These are phyloP conservation scores for Favolaschia claudopus DNA, from an alignment of 768 basidiomycete genomes.

Conservation along the genomic window DNA sequence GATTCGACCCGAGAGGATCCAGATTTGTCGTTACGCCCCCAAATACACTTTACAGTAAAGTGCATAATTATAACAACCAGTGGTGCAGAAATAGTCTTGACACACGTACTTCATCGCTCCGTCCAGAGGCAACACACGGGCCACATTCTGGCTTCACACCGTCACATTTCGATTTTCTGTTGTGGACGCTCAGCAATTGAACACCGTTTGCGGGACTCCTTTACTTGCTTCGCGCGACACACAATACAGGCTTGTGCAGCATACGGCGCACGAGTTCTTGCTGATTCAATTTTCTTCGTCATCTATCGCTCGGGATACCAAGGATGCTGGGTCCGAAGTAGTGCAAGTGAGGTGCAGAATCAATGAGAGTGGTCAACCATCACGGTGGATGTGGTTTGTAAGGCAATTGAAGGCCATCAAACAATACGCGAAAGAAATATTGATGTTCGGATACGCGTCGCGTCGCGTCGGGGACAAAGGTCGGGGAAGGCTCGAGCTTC, in stretches of 20 bases:
- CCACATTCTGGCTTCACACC: conserved; percentile 23
- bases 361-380: no score
- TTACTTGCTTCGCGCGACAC: conserved; percentile 6
- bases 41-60: conserved; percentile 10
- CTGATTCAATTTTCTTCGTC: neutral
- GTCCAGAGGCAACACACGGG: conserved; percentile 14
- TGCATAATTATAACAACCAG: neutral
- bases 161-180: conserved; percentile 28
- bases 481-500: no score
- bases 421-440: no score
- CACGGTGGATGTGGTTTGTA: no score
- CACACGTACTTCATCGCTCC: conserved; percentile 12
- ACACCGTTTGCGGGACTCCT: neutral
- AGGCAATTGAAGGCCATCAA: no score
- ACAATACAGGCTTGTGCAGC: conserved; percentile 2
- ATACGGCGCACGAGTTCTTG: neutral
- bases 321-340: no score
- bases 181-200: neutral
- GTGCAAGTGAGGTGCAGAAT: no score
- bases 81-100: no score
- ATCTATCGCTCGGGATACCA: no score
- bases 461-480: no score
- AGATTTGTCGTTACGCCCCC: conserved; percentile 6
- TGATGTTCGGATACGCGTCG: no score
- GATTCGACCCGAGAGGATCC: conserved; percentile 19